These are phyloP conservation scores for Amaranthus hypochondriacus DNA, from an alignment of 148 eudicot genomes.

Conservation along the genomic window DNA sequence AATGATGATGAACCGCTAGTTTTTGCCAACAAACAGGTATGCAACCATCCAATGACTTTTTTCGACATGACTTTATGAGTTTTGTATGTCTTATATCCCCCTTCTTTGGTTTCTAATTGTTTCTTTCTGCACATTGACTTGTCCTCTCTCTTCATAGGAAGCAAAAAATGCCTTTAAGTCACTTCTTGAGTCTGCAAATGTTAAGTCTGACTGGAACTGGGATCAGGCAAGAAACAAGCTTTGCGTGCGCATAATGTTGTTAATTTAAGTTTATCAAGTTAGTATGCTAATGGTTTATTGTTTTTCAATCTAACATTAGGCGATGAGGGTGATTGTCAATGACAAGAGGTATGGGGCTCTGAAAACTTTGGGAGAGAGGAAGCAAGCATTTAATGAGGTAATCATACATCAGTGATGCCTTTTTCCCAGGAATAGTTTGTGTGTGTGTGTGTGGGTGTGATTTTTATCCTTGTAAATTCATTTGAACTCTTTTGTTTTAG, in stretches of 20 bases:
- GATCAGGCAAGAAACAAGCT: conserved; percentile 63
- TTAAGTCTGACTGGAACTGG: conserved; percentile 95
- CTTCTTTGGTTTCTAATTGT: not conserved
- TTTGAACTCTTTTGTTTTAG: conserved; percentile 28
- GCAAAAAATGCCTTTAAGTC: conserved; percentile 91
- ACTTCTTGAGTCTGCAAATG: conserved; percentile 83
- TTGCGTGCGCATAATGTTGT: not conserved
- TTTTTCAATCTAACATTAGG: conserved; percentile 39
- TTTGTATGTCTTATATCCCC: not conserved
- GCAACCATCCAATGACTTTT: not conserved
- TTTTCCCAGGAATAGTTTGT: too few species aligned
- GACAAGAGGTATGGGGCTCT: conserved; percentile 91
- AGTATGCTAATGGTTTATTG: conserved; percentile 7
- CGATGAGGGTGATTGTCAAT: conserved; percentile 92
- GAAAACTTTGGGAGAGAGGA: conserved; percentile 91
- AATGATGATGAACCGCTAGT: conserved; percentile 68
- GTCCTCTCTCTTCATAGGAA: conserved; percentile 46
- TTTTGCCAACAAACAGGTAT: conserved; percentile 84
- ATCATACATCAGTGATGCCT: not conserved
- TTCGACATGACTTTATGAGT: conserved; percentile 4
- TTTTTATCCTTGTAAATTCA: too few species aligned
- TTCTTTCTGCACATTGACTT: not conserved
- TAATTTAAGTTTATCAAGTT: not conserved
- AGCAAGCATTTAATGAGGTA: conserved; percentile 98
- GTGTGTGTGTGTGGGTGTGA: too few species aligned